Base-by-base conservation (phyloP, 257 asterid species). In the Knoxia roxburghii region DNA sequence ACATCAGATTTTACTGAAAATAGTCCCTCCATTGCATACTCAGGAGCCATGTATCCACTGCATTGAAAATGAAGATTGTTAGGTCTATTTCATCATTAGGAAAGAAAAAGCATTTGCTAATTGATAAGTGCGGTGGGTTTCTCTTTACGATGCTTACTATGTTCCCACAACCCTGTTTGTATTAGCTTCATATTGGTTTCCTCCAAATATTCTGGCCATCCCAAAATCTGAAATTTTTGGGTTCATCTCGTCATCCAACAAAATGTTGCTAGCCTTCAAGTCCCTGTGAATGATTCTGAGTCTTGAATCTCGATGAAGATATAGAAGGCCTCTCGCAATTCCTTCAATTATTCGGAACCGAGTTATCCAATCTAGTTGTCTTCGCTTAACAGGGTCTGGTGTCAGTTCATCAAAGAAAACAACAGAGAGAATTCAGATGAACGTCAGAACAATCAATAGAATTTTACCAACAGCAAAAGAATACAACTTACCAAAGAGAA, bases 41-140 rank as follows among this genome's bases (percentile, higher is more conserved):
- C 98, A 2, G 96, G 97, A 33, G 98, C 95, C 97, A 92, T 87
- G 72, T 89, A 92, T 39, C 98, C 98, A 66, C 98, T 92, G 73
- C 29, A 66, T 65, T 48, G 20, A 41, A 68, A 30, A 50, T 57
- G 13, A 53, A 59, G 13, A 60, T 37, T 49, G 26, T 48, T 20
- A 26, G 17, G 21, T 45, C 20, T 12, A 3, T 3, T 20, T 45
- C 4, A 20, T 18, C 20, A 13, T 24, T 64, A 29, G 18, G 5
- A 10, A 68, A 49, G 35, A 63, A 5, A 18, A 35, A 20, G 32
- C 21, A 41, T 3, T 13, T 3, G n/a, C n/a, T 11, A 30, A 15
- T 10, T 40, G 18, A 27, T 17, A 3, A 24, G 41, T 49, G 5
- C 26, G 5, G 40, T 32, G 43, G 59, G 41, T 39, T 10, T 49